Evolutionary conservation across 345 rosid species (phyloP), one percentile per base, ranked within the genome.

Genomic region (Acer campestre): DNA sequence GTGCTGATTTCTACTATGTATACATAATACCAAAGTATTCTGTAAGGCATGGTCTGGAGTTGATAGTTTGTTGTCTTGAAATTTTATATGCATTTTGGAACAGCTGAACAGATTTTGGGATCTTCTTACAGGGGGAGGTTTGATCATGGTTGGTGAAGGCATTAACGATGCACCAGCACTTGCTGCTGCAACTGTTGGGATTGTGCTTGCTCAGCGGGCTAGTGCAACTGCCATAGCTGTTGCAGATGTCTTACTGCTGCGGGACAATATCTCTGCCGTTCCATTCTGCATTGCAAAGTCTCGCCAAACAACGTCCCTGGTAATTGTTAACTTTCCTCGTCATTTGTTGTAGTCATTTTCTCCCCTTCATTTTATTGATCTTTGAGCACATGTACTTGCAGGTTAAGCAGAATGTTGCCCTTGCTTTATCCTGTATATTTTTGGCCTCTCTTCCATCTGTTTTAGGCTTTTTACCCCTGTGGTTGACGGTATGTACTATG

Each of bases 151-250:
- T 12, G 97, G 99, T 71, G 98, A 96, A 90, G 99, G 99, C 42
- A 96, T 96, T 68, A 96, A 96, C 81, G 97, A 96, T 82, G 99
- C 89, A 35, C 99, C 99, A 67, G 99, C 99, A 27, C 92, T 95
- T 48, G 98, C 99, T 69, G 97, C 97, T 75, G 98, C 99, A 64
- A 91, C 98, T 0, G 93, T 93, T 2, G 99, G 99, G 35, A 92
- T 96, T 48, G 98, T 96, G 38, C 98, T 96, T 79, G 98, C 98
- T 71, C 98, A 92, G 68, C 94, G 97, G 61, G 99, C 99, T 11
- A 96, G 98, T 88, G 98, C 98, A 79, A 94, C 99, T 18, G 98
- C 97, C 13, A 88, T 87, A 64, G 98, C 95, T 61, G 98, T 96
- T 79, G 98, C 99, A 12, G 98, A 94, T 75, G 93, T 92, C 81